A percentile compares a stretch with the other conserved stretches of the same genome.
phyloP scores from a whole-genome alignment of 2,329 filamentous ascomycete genomes.

The Diplodia intermedia region DNA sequence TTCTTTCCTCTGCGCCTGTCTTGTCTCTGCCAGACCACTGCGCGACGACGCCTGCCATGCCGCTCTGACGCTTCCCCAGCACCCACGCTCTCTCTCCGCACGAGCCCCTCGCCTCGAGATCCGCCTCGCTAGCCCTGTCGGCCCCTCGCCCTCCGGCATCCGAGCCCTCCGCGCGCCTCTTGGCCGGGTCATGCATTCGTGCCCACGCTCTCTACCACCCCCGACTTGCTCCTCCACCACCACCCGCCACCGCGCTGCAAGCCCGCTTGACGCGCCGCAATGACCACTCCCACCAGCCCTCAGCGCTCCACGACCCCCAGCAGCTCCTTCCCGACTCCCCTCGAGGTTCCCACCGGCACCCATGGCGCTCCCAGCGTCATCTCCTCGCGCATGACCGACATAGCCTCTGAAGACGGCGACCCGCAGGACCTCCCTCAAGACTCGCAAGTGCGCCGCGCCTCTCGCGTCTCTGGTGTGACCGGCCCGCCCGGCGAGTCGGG shows the following conservation, averaged over 20 bases:
- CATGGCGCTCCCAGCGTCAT: slow-evolving; percentile 37
- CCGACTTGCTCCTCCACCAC: slow-evolving; percentile 37
- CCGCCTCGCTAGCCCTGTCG: slow-evolving; percentile 6
- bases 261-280: slow-evolving; percentile 35
- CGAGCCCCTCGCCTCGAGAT: slow-evolving; percentile 15
- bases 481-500: slow-evolving; percentile 57
- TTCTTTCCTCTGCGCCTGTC: slow-evolving; percentile 18
- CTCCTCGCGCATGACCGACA: slow-evolving; percentile 63
- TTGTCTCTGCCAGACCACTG: not conserved
- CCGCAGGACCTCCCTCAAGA: slow-evolving; percentile 40
- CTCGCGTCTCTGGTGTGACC: slow-evolving; percentile 49
- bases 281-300: slow-evolving; percentile 44
- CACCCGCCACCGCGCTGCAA: slow-evolving; percentile 26
- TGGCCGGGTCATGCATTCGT: slow-evolving; percentile 28
- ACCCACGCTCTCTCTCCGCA: slow-evolving; percentile 30
- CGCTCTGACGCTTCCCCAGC: slow-evolving; percentile 20
- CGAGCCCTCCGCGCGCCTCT: slow-evolving; percentile 18
- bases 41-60: slow-evolving; percentile 24
- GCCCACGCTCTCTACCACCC: slow-evolving; percentile 28
- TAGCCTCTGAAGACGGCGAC: slow-evolving; percentile 60
- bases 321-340: slow-evolving; percentile 36
- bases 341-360: slow-evolving; percentile 33
- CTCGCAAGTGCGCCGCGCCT: slow-evolving; percentile 37
- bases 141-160: slow-evolving; percentile 12
- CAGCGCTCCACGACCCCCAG: slow-evolving; percentile 36